Conservation (phyloP, 2,329 filamentous ascomycete species). For the Colletotrichum paranaense region DNA sequence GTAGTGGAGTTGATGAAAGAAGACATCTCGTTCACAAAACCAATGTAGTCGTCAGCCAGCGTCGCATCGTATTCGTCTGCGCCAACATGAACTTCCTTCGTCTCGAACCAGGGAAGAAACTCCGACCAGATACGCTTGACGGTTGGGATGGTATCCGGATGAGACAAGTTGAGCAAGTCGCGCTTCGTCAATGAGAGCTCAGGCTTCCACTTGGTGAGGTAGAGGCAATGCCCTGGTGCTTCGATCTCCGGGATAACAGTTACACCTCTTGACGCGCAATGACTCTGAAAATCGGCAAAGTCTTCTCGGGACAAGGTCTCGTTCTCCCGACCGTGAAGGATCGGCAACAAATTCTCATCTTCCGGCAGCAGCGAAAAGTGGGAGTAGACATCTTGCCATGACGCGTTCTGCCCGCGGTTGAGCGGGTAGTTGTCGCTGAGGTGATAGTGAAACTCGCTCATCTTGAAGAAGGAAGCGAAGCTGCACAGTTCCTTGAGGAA, state of each 20-base stretch:
- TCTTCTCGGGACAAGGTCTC: constrained; percentile 44
- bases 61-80: constrained; percentile 62
- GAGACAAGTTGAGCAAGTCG: constrained; percentile 62
- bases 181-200: constrained; percentile 58
- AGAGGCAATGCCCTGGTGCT: constrained; percentile 63
- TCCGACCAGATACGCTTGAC: constrained; percentile 62
- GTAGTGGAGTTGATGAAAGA: constrained; percentile 49
- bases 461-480: constrained; percentile 58
- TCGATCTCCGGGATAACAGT: constrained; percentile 67
- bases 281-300: constrained; percentile 59
- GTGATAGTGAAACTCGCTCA: constrained; percentile 61
- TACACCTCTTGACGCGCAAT: constrained; percentile 62
- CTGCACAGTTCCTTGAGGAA: constrained; percentile 57
- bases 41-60: constrained; percentile 59
- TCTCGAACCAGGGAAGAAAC: constrained; percentile 65
- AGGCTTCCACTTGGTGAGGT: constrained; percentile 66
- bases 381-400: constrained; percentile 57
- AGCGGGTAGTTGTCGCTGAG: constrained; percentile 61
- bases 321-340: constrained; percentile 40
- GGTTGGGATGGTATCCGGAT: constrained; percentile 61
- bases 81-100: constrained; percentile 64
- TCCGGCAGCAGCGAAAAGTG: constrained; percentile 53
- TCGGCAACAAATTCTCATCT: constrained; percentile 37
- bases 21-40: constrained; percentile 63
- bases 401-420: constrained; percentile 57